Evolutionary conservation across 2,329 filamentous ascomycete genomes (phyloP).

Genomic region (Spiromastix sp.): DNA sequence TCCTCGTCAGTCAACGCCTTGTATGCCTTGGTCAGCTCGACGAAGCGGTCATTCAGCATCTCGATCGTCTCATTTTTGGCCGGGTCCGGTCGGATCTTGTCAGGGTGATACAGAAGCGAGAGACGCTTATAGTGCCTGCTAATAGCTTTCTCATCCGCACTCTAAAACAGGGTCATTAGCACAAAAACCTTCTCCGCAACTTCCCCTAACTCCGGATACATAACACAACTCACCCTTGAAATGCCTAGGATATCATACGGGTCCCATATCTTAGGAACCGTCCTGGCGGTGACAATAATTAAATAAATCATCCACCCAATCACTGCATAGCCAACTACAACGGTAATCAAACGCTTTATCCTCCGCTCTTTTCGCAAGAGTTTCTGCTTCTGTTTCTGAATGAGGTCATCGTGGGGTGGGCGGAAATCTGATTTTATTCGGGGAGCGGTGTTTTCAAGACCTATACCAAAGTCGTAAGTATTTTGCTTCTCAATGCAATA

Average conservation of each 20-base stretch:
- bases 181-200: neutral
- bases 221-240: slow-evolving; percentile 51
- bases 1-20: slow-evolving; percentile 97
- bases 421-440: slow-evolving; percentile 74
- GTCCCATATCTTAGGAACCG: slow-evolving; percentile 76
- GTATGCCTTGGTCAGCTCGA: slow-evolving; percentile 95
- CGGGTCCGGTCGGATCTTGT: slow-evolving; percentile 77
- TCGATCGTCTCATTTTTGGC: slow-evolving; percentile 85
- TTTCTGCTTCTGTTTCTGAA: slow-evolving; percentile 70
- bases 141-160: slow-evolving; percentile 78
- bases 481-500: too few relatives aligned
- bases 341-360: slow-evolving; percentile 71
- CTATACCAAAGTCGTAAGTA: slow-evolving; percentile 25
- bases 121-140: slow-evolving; percentile 83
- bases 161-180: slow-evolving; percentile 38
- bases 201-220: neutral
- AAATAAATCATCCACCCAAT: slow-evolving; percentile 91
- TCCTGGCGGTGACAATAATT: slow-evolving; percentile 66
- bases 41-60: slow-evolving; percentile 74
- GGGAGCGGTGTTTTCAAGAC: slow-evolving; percentile 69
- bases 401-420: slow-evolving; percentile 71
- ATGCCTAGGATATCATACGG: slow-evolving; percentile 91
- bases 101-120: slow-evolving; percentile 79
- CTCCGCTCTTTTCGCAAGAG: slow-evolving; percentile 85
- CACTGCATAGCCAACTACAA: slow-evolving; percentile 65